A percentile compares a stretch with the other conserved stretches of the same genome.
Conservation (phyloP, 768 basidiomycete species). For the Auricularia sp. region DNA sequence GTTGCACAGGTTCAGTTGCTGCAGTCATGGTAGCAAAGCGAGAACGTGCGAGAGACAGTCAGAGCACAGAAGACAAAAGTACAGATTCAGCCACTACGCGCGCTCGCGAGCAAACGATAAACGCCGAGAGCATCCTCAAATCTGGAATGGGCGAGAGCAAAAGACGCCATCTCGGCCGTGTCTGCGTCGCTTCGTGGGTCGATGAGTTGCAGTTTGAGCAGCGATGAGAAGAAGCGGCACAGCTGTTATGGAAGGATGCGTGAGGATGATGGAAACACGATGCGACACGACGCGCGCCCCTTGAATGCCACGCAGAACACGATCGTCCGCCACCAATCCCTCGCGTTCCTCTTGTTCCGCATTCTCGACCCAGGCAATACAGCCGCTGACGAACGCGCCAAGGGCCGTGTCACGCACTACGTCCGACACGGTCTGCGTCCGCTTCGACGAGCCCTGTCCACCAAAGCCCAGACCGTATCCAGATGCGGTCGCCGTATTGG, state of each 20-base stretch:
- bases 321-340: conserved; percentile 60
- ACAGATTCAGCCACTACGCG: no score
- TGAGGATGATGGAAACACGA: conserved; percentile 16
- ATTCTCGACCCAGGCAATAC: conserved; percentile 58
- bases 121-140: conserved; percentile 70
- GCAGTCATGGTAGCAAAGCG: no score
- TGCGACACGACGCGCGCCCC: conserved; percentile 26
- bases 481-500: no score
- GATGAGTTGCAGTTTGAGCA: conserved; percentile 57
- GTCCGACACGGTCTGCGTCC: conserved; percentile 41
- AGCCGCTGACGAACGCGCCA: conserved; percentile 60
- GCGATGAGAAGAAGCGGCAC: conserved; percentile 64
- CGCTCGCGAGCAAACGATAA: conserved; percentile 48
- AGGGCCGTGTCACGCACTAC: conserved; percentile 54
- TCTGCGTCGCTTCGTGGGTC: conserved; percentile 57
- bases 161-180: conserved; percentile 68
- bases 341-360: conserved; percentile 62
- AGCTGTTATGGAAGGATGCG: conserved; percentile 30
- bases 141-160: conserved; percentile 57
- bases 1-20: no score
- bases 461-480: no score
- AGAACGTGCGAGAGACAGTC: no score
- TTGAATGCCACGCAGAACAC: conserved; percentile 59
- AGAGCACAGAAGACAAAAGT: no score
- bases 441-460: no score